These are phyloP conservation scores for Kockiozyma suomiensis DNA, from an alignment of 805 yeast genomes.

Conservation along the genomic window DNA sequence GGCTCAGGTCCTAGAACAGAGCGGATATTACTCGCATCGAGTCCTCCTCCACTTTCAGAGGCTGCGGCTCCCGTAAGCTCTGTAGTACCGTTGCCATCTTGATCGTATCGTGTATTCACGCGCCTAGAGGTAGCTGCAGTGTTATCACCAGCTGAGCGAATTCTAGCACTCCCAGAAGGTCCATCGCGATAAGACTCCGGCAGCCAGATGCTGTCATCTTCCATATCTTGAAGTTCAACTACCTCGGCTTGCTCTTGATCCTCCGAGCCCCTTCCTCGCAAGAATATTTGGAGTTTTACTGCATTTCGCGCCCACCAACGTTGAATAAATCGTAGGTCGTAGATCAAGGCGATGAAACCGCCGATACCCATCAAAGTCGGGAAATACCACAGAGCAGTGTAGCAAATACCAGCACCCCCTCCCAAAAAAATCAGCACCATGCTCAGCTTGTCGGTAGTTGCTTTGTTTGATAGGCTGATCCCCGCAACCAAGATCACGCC, in stretches of 20 bases:
- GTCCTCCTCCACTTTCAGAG: slow-evolving; percentile 5
- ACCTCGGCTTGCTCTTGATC: not conserved
- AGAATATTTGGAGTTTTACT: not conserved
- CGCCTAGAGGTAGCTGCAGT: not conserved
- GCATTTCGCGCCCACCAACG: slow-evolving; percentile 3
- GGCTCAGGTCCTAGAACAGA: slow-evolving; percentile 6
- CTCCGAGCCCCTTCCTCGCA: not conserved
- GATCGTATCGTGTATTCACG: not conserved
- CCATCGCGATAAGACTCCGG: slow-evolving; percentile 22
- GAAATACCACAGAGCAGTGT: slow-evolving; percentile 30
- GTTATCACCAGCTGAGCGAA: not conserved
- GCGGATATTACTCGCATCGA: slow-evolving; percentile 23
- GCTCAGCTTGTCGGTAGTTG: slow-evolving; percentile 29
- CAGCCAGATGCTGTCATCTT: slow-evolving; percentile 22
- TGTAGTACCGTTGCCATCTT: not conserved
- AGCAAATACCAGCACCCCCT: slow-evolving; percentile 24
- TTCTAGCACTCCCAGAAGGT: slow-evolving; percentile 9
- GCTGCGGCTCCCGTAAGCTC: not conserved
- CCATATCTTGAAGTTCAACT: slow-evolving; percentile 4
- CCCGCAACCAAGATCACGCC: slow-evolving; percentile 32
- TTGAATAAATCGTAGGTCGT: slow-evolving; percentile 14
- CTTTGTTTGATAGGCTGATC: slow-evolving; percentile 14
- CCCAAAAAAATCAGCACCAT: slow-evolving; percentile 24
- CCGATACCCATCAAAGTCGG: slow-evolving; percentile 28
- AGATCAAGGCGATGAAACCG: slow-evolving; percentile 20